phyloP scores from a whole-genome alignment of 148 eudicot species.

The Chenopodium suecicum region DNA sequence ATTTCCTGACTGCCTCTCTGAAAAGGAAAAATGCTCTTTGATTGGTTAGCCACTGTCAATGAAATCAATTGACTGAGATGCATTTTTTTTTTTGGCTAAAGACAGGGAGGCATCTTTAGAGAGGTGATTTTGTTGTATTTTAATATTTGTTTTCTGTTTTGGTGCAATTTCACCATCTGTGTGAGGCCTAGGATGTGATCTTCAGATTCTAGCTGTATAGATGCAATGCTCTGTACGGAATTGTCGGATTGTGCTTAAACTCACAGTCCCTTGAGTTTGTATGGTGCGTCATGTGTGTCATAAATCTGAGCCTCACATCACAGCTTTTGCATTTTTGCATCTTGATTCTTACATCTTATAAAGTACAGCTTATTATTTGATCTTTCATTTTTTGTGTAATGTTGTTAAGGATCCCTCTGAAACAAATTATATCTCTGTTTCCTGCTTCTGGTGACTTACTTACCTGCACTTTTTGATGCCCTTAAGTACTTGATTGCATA shows the following conservation, averaged over 20 bases:
- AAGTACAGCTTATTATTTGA: too few relatives aligned
- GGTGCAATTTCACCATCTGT: neutral
- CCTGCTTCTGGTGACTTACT: too few relatives aligned
- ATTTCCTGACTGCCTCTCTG: neutral
- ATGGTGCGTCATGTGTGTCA: too few relatives aligned
- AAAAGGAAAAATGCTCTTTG: neutral
- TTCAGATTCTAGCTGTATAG: neutral
- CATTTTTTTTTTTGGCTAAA: neutral
- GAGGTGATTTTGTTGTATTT: constrained; percentile 12
- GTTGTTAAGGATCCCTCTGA: too few relatives aligned
- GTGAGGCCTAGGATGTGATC: neutral
- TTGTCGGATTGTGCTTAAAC: neutral
- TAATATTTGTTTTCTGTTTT: neutral
- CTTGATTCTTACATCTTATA: too few relatives aligned
- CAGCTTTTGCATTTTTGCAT: too few relatives aligned
- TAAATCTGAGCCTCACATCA: too few relatives aligned
- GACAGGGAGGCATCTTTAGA: neutral
- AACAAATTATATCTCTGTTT: too few relatives aligned
- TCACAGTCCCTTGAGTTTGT: too few relatives aligned
- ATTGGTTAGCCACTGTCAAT: constrained; percentile 5
- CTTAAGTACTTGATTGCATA: too few relatives aligned
- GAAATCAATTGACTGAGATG: neutral
- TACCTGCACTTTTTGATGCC: too few relatives aligned
- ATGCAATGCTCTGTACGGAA: neutral
- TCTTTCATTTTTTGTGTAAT: too few relatives aligned